Base-by-base conservation (phyloP, 2,329 filamentous ascomycete genomes). In the Grosmannia clavigera region DNA sequence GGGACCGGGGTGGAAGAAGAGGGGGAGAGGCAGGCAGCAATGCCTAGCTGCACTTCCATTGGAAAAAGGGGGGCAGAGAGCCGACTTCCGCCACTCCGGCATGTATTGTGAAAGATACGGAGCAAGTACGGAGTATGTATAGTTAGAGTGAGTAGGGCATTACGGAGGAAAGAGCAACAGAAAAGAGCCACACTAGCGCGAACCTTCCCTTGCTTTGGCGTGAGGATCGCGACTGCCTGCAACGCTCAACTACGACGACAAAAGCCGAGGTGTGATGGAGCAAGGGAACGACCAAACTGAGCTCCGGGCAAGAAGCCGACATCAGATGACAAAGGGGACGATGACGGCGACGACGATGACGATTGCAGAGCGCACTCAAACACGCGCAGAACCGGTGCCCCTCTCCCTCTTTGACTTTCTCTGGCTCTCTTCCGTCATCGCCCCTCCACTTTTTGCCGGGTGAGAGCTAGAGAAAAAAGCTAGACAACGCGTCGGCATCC, bases 401-500 rank as follows among this genome's bases (percentile, higher is more conserved):
- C 38, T 40, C 38, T 40, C 38, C 12, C 38, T 25, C 12, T 27
- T 29, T 29, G 7, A 3, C 9, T 9, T n/a, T 48, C n/a, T 25
- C 10, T 46, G 40, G 16, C 43, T 22, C 22, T 55, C 22, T 40
- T 33, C 54, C 54, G 33, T 43, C 35, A 43, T 43, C 11, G 10
- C 31, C 31, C 22, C 54, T 40, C 54, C 54, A 33, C 54, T 27
- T 55, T 31, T n/a, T 19, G 22, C 22, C 38, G 38, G 38, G 56
- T 56, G 12, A 55, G 48, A 60, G 58, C 61, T 60, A 62, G 52
- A 40, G 51, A 53, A 31, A 55, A 22, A 25, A 61, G 55, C 60
- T 61, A 61, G 58, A 53, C 60, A n/a, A 50, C 29, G 48, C 48
- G 57, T 22, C 46, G 53, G 6, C 55, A 58, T 40, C 62, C 62